phyloP scores from a whole-genome alignment of 1,139 yeast species.

The Saccharomyces pastorianus region DNA sequence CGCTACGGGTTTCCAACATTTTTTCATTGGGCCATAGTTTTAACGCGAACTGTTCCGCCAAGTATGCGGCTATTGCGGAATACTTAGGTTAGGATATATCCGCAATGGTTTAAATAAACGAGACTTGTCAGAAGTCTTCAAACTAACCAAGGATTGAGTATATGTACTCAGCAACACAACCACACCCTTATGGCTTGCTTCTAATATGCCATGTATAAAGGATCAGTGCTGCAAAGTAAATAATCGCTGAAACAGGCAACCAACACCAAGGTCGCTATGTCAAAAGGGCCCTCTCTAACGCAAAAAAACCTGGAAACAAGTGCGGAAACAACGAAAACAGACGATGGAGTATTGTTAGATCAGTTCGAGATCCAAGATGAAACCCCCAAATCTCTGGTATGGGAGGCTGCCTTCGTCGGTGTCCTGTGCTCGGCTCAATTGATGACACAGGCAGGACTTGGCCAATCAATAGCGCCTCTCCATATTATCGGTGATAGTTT shows the following conservation, averaged over 20 bases:
- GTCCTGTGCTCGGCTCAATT: slow-evolving; percentile 9
- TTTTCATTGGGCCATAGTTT: neutral
- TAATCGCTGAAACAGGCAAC: neutral
- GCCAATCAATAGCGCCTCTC: slow-evolving; percentile 13
- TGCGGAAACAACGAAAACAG: neutral
- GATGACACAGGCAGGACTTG: slow-evolving; percentile 15
- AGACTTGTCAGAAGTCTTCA: neutral
- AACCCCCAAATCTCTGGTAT: neutral
- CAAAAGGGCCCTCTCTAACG: neutral
- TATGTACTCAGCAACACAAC: neutral
- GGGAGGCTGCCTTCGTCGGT: slow-evolving; percentile 8
- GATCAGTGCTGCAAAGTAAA: neutral
- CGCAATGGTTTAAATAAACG: neutral
- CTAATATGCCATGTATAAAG: neutral
- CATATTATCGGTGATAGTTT: slow-evolving; percentile 13
- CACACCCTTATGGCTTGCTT: too few relatives aligned
- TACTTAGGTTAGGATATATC: neutral
- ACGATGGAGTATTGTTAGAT: neutral
- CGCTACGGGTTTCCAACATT: neutral
- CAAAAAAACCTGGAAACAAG: neutral
- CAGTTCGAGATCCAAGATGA: neutral
- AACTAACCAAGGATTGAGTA: neutral
- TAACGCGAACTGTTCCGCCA: neutral
- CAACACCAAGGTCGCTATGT: neutral
- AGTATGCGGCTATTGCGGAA: neutral